Conservation (phyloP, 73 alveolate genomes). For the Effrenium voratum region DNA sequence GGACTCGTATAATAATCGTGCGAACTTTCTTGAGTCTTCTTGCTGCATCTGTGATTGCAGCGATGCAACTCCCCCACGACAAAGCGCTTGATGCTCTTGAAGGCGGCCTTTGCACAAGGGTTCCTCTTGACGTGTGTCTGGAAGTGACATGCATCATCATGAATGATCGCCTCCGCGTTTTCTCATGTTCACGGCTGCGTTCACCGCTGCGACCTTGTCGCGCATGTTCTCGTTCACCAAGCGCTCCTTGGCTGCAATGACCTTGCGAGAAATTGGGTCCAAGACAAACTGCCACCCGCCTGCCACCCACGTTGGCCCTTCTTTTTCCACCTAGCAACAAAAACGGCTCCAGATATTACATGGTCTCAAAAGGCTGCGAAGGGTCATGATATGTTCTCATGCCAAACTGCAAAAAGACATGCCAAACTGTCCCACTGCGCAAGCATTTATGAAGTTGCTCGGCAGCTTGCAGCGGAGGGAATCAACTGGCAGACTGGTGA, state of each 20-base stretch:
- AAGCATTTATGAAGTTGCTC: too few relatives aligned
- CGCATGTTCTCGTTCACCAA: not conserved
- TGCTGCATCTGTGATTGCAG: constrained; percentile 1
- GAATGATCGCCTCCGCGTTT: constrained; percentile 3
- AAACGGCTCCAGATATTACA: too few relatives aligned
- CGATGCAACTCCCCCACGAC: not conserved
- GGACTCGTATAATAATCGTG: too few relatives aligned
- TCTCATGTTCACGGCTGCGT: not conserved
- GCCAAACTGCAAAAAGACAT: too few relatives aligned
- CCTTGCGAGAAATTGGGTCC: not conserved
- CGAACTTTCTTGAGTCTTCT: not conserved
- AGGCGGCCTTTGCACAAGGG: not conserved
- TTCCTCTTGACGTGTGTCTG: not conserved
- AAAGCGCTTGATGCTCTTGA: not conserved
- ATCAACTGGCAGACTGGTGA: too few relatives aligned
- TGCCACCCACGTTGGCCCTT: too few relatives aligned
- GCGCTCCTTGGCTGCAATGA: not conserved
- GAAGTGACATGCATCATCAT: constrained; percentile 22
- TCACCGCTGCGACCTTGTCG: not conserved
- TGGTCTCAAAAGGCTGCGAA: too few relatives aligned
- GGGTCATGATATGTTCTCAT: too few relatives aligned
- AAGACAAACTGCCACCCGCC: constrained; percentile 13
- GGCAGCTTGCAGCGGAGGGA: too few relatives aligned
- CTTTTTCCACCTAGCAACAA: too few relatives aligned
- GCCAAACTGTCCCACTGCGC: too few relatives aligned